A percentile compares a stretch with the other conserved stretches of the same genome.
Conservation (phyloP, 2,329 filamentous ascomycete species). For the Exophiala sp. region DNA sequence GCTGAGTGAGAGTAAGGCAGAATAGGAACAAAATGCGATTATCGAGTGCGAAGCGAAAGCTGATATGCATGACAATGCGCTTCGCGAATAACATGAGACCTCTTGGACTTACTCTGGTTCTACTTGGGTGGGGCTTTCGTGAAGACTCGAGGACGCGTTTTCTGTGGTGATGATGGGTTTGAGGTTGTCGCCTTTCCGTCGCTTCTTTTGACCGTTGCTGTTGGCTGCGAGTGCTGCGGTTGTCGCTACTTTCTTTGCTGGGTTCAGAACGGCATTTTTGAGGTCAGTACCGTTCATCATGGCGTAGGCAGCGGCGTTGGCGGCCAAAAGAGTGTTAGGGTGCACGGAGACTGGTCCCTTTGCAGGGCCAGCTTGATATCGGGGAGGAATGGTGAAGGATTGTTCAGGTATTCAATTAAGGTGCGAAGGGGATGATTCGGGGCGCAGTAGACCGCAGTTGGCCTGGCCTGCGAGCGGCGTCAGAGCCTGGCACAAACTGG, state of each 20-base stretch:
- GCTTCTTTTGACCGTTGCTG: slow-evolving; percentile 61
- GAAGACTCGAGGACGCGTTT: slow-evolving; percentile 31
- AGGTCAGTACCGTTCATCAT: slow-evolving; percentile 63
- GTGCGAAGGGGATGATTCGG: slow-evolving; percentile 16
- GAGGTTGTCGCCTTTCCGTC: slow-evolving; percentile 60
- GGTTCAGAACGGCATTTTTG: slow-evolving; percentile 63
- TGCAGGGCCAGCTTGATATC: slow-evolving; percentile 28
- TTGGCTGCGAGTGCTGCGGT: slow-evolving; percentile 45
- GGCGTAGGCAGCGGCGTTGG: slow-evolving; percentile 27
- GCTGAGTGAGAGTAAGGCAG: slow-evolving; percentile 9
- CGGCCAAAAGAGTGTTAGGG: slow-evolving; percentile 21
- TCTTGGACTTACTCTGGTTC: slow-evolving; percentile 28
- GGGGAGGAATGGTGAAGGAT: slow-evolving; percentile 25
- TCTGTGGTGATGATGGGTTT: slow-evolving; percentile 67
- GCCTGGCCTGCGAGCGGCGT: slow-evolving; percentile 8
- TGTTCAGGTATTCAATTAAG: slow-evolving; percentile 10
- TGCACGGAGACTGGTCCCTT: slow-evolving; percentile 26
- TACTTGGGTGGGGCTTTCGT: slow-evolving; percentile 39
- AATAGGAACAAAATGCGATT: not conserved
- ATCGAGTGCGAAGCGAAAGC: not conserved
- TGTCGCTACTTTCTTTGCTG: slow-evolving; percentile 61
- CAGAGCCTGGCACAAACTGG: not conserved
- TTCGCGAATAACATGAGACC: slow-evolving; percentile 2
- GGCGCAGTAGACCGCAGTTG: slow-evolving; percentile 17
- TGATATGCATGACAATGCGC: slow-evolving; percentile 4